phyloP scores from a whole-genome alignment of 768 basidiomycete genomes.

The Pholiota molesta region DNA sequence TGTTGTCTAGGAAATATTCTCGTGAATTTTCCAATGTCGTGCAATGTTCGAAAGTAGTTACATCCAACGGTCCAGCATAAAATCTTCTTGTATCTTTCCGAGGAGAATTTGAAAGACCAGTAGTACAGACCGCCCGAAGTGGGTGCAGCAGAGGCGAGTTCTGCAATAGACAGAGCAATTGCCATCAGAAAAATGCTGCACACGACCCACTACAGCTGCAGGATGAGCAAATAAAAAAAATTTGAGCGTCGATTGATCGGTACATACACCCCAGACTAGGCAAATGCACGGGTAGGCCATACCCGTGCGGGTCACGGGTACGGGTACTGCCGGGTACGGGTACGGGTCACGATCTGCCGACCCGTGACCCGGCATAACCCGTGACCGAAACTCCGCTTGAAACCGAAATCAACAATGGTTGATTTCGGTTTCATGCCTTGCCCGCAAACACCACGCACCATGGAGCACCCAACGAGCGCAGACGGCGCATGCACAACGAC shows the following conservation, averaged over 20 bases:
- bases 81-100: slow-evolving; percentile 39
- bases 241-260: not conserved
- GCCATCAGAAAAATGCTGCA: slow-evolving; percentile 59
- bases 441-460: too few species aligned
- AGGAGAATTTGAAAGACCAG: slow-evolving; percentile 50
- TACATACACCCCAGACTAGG: slow-evolving; percentile 67
- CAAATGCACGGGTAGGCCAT: too few species aligned
- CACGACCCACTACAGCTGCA: slow-evolving; percentile 52
- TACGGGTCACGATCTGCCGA: too few species aligned
- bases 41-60: slow-evolving; percentile 20
- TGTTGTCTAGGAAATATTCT: slow-evolving; percentile 31
- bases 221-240: not conserved
- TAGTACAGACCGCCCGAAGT: slow-evolving; percentile 63
- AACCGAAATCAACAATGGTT: too few species aligned
- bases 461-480: too few species aligned
- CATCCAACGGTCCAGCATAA: slow-evolving; percentile 54
- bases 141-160: slow-evolving; percentile 65
- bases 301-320: too few species aligned
- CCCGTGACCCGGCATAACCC: too few species aligned
- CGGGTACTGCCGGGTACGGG: too few species aligned
- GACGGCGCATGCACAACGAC: too few species aligned
- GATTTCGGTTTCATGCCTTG: too few species aligned
- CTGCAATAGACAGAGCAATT: slow-evolving; percentile 65
- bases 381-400: too few species aligned
- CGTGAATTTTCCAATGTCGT: too few species aligned